A percentile compares a stretch with the other conserved stretches of the same genome.
These are phyloP conservation scores for Poa annua DNA, from an alignment of 176 grass and related monocot genomes.

Conservation along the genomic window DNA sequence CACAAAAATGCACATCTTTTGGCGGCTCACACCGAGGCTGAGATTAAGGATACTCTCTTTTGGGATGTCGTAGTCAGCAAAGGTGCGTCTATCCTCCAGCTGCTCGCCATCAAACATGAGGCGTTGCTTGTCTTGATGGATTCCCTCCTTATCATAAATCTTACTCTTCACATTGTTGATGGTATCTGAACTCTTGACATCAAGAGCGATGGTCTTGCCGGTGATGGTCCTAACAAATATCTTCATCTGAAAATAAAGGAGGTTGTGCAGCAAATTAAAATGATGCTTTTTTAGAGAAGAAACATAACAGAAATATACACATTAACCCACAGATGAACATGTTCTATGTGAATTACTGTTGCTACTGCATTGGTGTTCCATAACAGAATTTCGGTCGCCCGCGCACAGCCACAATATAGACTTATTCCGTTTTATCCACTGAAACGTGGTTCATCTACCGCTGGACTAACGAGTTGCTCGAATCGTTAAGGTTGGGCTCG, in stretches of 20 bases:
- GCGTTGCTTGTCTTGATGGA: not conserved
- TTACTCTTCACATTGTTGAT: not conserved
- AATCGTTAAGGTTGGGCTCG: no score
- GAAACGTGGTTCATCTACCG: no score
- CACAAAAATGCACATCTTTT: not conserved
- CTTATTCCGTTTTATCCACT: no score
- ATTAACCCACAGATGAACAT: no score
- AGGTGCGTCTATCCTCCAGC: not conserved
- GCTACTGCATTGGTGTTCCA: no score
- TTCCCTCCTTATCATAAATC: not conserved
- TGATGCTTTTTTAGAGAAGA: no score
- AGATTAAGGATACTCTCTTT: not conserved
- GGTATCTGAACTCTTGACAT: constrained; percentile 43
- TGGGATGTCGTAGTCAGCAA: constrained; percentile 1
- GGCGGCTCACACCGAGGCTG: not conserved
- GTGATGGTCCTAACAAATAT: constrained; percentile 81
- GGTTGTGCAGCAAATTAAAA: not conserved
- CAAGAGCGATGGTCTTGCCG: constrained; percentile 70
- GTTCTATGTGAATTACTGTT: no score
- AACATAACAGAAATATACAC: no score
- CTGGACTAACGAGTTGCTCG: no score
- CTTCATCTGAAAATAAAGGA: constrained; percentile 45
- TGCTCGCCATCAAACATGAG: not conserved
- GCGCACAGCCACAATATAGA: no score
- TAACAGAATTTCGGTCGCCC: no score